These are phyloP conservation scores for Colletotrichum sp. DNA, from an alignment of 2,329 filamentous ascomycete species.

Conservation along the genomic window DNA sequence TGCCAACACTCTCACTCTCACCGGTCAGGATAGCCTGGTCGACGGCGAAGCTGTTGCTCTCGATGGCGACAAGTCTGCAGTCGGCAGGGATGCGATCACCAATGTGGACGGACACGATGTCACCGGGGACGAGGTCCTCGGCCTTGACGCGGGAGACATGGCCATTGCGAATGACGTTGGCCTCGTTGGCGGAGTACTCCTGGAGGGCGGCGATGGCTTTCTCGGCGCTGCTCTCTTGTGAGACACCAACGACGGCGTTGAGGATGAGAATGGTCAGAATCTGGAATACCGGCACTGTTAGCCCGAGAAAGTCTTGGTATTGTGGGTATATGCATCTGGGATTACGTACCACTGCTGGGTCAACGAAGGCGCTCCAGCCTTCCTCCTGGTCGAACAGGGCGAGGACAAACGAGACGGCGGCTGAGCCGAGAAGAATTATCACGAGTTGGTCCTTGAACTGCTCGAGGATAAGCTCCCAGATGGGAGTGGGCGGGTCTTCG, in stretches of 20 bases:
- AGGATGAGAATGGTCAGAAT: conserved; percentile 97
- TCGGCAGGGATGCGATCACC: conserved; percentile 95
- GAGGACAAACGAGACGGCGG: conserved; percentile 89
- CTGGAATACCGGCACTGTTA: conserved; percentile 47
- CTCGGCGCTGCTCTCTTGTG: conserved; percentile 97
- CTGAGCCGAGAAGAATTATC: conserved; percentile 90
- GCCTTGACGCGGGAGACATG: conserved; percentile 84
- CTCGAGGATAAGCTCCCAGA: conserved; percentile 96
- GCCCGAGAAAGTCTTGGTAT: conserved; percentile 12
- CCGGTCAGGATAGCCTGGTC: conserved; percentile 98
- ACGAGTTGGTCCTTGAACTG: conserved; percentile 99
- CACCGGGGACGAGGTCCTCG: conserved; percentile 95
- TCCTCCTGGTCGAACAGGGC: conserved; percentile 92
- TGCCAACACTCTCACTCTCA: conserved; percentile 95
- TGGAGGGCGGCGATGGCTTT: conserved; percentile 98
- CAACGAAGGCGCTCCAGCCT: conserved; percentile 97
- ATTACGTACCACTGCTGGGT: conserved; percentile 84
- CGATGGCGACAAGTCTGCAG: conserved; percentile 86
- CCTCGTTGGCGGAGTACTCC: conserved; percentile 98
- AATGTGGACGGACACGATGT: conserved; percentile 86
- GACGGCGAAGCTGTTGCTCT: conserved; percentile 96
- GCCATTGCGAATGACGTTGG: conserved; percentile 89
- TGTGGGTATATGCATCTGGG: conserved; percentile 6
- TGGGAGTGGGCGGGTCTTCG: conserved; percentile 92
- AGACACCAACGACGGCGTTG: conserved; percentile 96